Base-by-base conservation (phyloP, 257 asterid species). In the Mitragyna speciosa region DNA sequence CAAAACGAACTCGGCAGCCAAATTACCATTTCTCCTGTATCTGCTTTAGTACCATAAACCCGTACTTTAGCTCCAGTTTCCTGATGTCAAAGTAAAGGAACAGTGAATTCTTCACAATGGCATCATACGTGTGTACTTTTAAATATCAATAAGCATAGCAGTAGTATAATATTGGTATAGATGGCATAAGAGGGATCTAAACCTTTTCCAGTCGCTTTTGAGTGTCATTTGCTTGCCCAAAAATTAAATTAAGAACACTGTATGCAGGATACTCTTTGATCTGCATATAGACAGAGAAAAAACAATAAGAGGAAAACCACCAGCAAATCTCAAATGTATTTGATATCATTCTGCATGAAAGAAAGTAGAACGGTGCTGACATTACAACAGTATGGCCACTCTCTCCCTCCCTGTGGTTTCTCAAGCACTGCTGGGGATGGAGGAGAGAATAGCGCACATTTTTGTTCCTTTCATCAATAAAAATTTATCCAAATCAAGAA, bases 1-100 rank as follows among this genome's bases (percentile, higher is more conserved):
- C 3, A 11, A 17, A 69, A 12, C 24, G 24, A 56, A 41, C 77
- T 74, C 33, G 76, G 15, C 49, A 84, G 70, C 67, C 54, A 70
- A 7, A 75, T 82, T 93, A 95, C 98, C 97, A 91, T 92, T 72
- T 82, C 88, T 85, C 88, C 87, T 1, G 90, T 79, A 75, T 88
- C 93, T 49, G 87, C 82, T 80, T 90, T 91, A 48, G 83, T 88
- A 79, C 94, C 99, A 86, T 86, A 95, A 80, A 93, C 93, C 87
- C 86, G 94, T 84, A 95, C 82, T 83, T 88, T 90, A 76, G 99
- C 95, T 87, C 99, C 99, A 58, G 98, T 95, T 87, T 95, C 99
- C 99, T 95, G 92, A 84, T 87, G 83, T 70, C 61, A 78, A 75
- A 75, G 28, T 39, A 45, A 68, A 8, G n/a, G 54, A 58, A 61